phyloP scores from a whole-genome alignment of 2,329 filamentous ascomycete species.

The Fusarium stilboides region DNA sequence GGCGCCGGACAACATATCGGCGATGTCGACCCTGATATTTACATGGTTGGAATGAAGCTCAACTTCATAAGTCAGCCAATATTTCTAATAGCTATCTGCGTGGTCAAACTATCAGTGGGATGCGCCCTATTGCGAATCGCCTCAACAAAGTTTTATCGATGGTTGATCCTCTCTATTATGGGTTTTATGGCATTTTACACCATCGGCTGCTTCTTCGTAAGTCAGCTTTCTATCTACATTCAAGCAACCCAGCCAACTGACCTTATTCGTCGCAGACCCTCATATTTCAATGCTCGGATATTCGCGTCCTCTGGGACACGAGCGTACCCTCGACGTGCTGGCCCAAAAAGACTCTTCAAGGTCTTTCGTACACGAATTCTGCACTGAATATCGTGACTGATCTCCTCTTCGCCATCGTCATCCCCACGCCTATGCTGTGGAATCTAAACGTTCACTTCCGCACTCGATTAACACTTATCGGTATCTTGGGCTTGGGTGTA shows the following conservation, averaged over 20 bases:
- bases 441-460: conserved; percentile 59
- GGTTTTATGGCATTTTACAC: conserved; percentile 55
- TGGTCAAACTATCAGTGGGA: conserved; percentile 61
- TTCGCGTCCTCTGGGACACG: conserved; percentile 62
- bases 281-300: conserved; percentile 64
- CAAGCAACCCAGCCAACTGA: background rate
- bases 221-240: background rate
- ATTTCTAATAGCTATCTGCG: conserved; percentile 59
- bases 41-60: conserved; percentile 57
- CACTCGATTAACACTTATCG: conserved; percentile 58
- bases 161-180: conserved; percentile 57
- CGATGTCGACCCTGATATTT: conserved; percentile 57
- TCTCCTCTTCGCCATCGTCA: conserved; percentile 57
- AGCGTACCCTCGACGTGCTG: conserved; percentile 60
- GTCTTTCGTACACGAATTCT: conserved; percentile 61
- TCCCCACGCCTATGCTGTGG: conserved; percentile 58
- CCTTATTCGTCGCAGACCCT: conserved; percentile 53
- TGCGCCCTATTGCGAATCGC: conserved; percentile 60
- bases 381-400: conserved; percentile 56
- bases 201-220: conserved; percentile 56
- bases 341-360: conserved; percentile 55
- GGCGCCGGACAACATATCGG: conserved; percentile 63
- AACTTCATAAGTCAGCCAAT: conserved; percentile 63
- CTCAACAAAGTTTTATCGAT: conserved; percentile 54
- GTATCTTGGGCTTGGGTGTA: conserved; percentile 60